Base-by-base conservation (phyloP, 352 stramenopile species). In the Phytophthora pinifolia region DNA sequence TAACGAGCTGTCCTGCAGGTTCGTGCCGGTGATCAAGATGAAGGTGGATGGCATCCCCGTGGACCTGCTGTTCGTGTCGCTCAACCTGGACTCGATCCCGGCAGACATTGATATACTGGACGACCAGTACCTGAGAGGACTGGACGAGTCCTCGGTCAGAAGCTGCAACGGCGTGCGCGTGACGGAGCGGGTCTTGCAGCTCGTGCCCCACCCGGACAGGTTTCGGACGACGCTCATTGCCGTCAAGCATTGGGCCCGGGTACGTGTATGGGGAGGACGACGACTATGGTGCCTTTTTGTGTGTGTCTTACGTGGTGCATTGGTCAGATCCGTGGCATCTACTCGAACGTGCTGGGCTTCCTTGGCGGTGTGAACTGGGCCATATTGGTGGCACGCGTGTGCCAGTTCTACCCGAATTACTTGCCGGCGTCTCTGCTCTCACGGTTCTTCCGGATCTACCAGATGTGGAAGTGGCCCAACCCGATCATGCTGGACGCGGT, bases 331-430 rank as follows among this genome's bases (percentile, higher is more conserved):
- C 88, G 97, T 22, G 97, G 98, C 29, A 83, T 99, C 49, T 99
- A 99, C 70, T 98, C 90, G n/a, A 99, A 99, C 74, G 95, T 99
- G 29, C 74, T 99, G 20, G 98, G 97, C 13, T 99, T 99, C 61
- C 70, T 99, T 1, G 97, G 98, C 38, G 98, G 98, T 13, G 91
- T 99, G 2, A 99, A 99, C 71, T 99, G 89, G 81, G 97, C 96
- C 22, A 99, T 99, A 47, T 79, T 99, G 15, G 94, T 98, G 12
- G 96, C 93, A 32, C 91, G 90, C 25, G 88, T 99, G 12, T 99
- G 89, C 61, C 92, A 98, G 64, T 72, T 97, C 14, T 96, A 96
- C 52, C 80, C 81, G 12, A 92, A 92, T 39, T 72, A 74, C n/a
- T 66, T 94, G 1, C 82, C 92, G 15, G 77, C 86, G 10, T 91